phyloP scores from a whole-genome alignment of 305 asterid species.

The Fraxinus velutina region DNA sequence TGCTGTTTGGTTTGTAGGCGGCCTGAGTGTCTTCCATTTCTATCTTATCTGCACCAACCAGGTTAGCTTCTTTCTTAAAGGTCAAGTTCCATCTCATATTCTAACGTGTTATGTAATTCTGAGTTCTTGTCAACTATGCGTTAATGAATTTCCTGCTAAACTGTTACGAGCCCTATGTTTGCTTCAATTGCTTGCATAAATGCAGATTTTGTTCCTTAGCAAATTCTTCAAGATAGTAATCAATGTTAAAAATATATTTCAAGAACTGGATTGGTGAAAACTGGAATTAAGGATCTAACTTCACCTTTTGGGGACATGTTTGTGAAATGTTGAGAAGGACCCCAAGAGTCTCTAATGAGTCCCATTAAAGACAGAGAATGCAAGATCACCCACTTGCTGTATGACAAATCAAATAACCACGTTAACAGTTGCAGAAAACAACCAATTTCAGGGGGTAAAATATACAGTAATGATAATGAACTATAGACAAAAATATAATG shows the following conservation, averaged over 20 bases:
- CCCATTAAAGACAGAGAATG: neutral
- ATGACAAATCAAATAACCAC: neutral
- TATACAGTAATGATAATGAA: neutral
- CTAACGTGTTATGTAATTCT: neutral
- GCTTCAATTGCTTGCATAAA: neutral
- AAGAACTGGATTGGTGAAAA: neutral
- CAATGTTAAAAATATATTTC: neutral
- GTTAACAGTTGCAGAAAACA: neutral
- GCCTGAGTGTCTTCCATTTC: slow-evolving; percentile 76
- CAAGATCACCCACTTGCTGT: neutral
- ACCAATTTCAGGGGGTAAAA: neutral
- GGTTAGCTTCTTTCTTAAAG: slow-evolving; percentile 35
- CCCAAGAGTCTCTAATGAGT: neutral
- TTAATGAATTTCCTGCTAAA: neutral
- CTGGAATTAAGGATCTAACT: neutral
- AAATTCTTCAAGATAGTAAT: neutral
- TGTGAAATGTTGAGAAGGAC: neutral
- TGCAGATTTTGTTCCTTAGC: neutral
- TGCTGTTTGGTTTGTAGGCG: slow-evolving; percentile 92
- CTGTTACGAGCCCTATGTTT: neutral
- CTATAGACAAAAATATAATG: neutral
- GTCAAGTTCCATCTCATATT: neutral
- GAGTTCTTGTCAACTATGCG: neutral
- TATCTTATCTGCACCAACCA: slow-evolving; percentile 80
- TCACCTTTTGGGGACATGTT: neutral